Conservation (phyloP, 2,329 filamentous ascomycete genomes). For the Penicillium capsulatum region DNA sequence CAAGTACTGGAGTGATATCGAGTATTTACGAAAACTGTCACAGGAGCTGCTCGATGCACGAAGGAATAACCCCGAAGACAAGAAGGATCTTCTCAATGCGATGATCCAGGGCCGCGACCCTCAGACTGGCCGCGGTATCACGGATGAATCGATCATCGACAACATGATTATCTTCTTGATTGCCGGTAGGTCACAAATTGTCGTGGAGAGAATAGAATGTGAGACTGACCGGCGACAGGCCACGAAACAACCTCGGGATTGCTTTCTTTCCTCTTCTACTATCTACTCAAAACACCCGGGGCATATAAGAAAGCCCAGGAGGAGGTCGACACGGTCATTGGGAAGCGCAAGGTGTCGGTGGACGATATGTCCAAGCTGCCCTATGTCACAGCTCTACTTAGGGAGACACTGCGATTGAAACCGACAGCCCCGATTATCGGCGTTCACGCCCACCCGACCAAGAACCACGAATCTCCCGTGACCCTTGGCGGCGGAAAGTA, state of each 20-base stretch:
- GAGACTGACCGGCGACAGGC: constrained; percentile 39
- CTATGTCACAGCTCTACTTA: constrained; percentile 62
- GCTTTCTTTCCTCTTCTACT: constrained; percentile 62
- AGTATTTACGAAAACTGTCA: constrained; percentile 52
- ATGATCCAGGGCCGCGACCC: constrained; percentile 67
- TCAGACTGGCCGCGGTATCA: constrained; percentile 62
- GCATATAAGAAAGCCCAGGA: constrained; percentile 60
- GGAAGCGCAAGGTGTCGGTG: constrained; percentile 53
- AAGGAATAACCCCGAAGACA: constrained; percentile 51
- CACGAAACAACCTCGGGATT: constrained; percentile 70
- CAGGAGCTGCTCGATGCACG: constrained; percentile 59
- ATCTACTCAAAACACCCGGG: constrained; percentile 60
- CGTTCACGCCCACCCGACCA: constrained; percentile 47
- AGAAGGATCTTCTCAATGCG: constrained; percentile 64
- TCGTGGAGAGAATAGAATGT: background rate
- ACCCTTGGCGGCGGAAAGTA: constrained; percentile 61
- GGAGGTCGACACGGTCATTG: constrained; percentile 64
- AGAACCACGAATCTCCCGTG: constrained; percentile 40
- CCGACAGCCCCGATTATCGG: constrained; percentile 56
- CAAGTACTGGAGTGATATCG: constrained; percentile 31
- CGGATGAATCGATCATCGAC: constrained; percentile 59
- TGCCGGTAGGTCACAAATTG: constrained; percentile 44
- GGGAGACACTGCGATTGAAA: constrained; percentile 60
- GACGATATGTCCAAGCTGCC: constrained; percentile 62
- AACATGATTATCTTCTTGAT: constrained; percentile 72